Base-by-base conservation (phyloP, 83 land plant genomes). In the Diphasiastrum complanatum region DNA sequence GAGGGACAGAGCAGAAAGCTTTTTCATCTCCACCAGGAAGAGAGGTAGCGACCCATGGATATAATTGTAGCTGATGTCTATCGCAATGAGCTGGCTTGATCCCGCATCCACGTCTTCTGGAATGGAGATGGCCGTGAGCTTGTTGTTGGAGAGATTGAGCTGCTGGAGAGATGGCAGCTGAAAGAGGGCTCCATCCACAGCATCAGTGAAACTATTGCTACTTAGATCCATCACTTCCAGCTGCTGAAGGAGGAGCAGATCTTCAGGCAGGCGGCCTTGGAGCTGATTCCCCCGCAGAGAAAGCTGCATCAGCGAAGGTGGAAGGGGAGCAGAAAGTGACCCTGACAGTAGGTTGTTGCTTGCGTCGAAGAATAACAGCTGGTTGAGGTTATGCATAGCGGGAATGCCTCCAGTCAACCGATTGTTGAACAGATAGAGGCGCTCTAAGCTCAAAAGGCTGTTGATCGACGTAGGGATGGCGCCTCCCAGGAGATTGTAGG, bases 351-450 rank as follows among this genome's bases (percentile, higher is more conserved):
- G 36, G 33, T 54, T 54, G n/a, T 54, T 54, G 58, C 58, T 54
- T 23, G 58, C 58, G n/a, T 54, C 58, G 34, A 54, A 54, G 58
- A 25, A 54, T 14, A 14, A 25, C 58, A 54, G 33, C 33, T 28
- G n/a, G 16, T 30, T 28, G 10, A 54, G 33, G 10, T 33, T n/a
- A 28, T 23, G 3, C 11, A 54, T 4, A 22, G 58, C 24, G 11
- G 58, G 58, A 28, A 54, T 30, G 4, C 14, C 6, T 8, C 58
- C 58, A 33, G 11, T 6, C 6, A 54, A 10, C 29, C 6, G 5
- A 25, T 54, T 54, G 58, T 54, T 54, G 58, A 25, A 8, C 36
- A 54, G 34, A 25, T 25, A 54, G 16, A 54, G 33, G 10, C 58
- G 24, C 58, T 54, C 58, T 4, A 54, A 5, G n/a, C 36, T 54